Percentiles rank a stretch among this genome's conserved stretches.
Conservation (phyloP, 2,329 filamentous ascomycete genomes). For the Aureobasidium musti region DNA sequence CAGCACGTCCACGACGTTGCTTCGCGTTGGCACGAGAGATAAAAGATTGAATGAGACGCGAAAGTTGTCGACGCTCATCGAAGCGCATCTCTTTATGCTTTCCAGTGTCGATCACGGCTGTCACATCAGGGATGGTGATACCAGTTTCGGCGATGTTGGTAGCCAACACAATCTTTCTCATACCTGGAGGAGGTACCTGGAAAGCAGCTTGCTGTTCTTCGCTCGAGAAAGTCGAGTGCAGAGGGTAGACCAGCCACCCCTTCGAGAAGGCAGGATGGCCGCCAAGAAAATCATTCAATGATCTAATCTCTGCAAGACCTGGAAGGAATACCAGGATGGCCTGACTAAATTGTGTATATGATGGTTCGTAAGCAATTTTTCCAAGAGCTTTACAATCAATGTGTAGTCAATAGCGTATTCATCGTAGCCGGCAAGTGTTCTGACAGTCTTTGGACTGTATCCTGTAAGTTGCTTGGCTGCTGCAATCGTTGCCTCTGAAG, state of each 20-base stretch:
- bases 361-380: constrained; percentile 69
- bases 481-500: constrained; percentile 49
- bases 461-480: constrained; percentile 64
- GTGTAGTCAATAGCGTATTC: constrained; percentile 92
- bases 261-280: constrained; percentile 73
- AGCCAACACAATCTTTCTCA: constrained; percentile 90
- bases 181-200: constrained; percentile 74
- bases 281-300: constrained; percentile 77
- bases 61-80: constrained; percentile 89
- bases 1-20: constrained; percentile 88
- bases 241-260: constrained; percentile 81
- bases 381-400: constrained; percentile 76
- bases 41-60: constrained; percentile 87
- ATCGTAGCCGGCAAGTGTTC: constrained; percentile 74
- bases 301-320: constrained; percentile 73
- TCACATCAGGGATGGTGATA: constrained; percentile 97
- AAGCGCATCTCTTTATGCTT: constrained; percentile 98
- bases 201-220: constrained; percentile 97
- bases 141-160: constrained; percentile 99
- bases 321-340: constrained; percentile 94
- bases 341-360: constrained; percentile 73
- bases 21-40: constrained; percentile 95
- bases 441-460: constrained; percentile 76
- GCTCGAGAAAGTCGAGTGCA: constrained; percentile 93
- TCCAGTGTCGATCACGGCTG: constrained; percentile 92